A percentile compares a stretch with the other conserved stretches of the same genome.
These are phyloP conservation scores for Rosa chinensis DNA, from an alignment of 306 rosid genomes.

Conservation along the genomic window DNA sequence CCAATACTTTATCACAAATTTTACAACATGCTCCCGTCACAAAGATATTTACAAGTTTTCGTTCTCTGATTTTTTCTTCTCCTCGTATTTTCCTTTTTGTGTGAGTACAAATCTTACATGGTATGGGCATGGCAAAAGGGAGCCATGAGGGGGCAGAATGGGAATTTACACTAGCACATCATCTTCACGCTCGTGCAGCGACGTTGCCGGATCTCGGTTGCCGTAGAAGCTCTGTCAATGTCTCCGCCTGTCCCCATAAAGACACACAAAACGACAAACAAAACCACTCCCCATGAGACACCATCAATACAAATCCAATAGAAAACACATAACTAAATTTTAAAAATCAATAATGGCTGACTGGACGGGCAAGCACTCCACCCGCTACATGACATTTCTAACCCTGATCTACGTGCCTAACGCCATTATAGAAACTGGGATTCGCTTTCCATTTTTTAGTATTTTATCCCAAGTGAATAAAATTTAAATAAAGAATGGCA, in stretches of 20 bases:
- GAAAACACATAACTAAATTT: background rate
- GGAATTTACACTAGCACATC: slow-evolving; percentile 41
- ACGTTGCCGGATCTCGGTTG: slow-evolving; percentile 83
- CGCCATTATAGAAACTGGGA: background rate
- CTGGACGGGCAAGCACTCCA: background rate
- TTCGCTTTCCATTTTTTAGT: background rate
- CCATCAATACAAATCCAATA: background rate
- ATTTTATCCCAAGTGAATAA: background rate
- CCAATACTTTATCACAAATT: slow-evolving; percentile 30
- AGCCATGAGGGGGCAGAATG: background rate
- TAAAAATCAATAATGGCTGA: background rate
- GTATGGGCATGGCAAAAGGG: slow-evolving; percentile 19
- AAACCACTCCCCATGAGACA: slow-evolving; percentile 7
- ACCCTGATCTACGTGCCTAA: background rate
- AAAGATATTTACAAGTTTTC: slow-evolving; percentile 50
- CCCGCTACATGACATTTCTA: slow-evolving; percentile 17
- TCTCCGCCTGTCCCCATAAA: slow-evolving; percentile 76
- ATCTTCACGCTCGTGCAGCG: slow-evolving; percentile 45
- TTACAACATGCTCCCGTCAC: slow-evolving; percentile 41
- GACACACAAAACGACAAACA: slow-evolving; percentile 36
- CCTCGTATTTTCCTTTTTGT: background rate
- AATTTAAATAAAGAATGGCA: background rate
- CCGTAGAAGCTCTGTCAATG: slow-evolving; percentile 80
- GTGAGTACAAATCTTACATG: slow-evolving; percentile 5
- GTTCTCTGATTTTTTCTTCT: background rate